Base-by-base conservation (phyloP, 345 rosid genomes). In the Barbarea vulgaris region DNA sequence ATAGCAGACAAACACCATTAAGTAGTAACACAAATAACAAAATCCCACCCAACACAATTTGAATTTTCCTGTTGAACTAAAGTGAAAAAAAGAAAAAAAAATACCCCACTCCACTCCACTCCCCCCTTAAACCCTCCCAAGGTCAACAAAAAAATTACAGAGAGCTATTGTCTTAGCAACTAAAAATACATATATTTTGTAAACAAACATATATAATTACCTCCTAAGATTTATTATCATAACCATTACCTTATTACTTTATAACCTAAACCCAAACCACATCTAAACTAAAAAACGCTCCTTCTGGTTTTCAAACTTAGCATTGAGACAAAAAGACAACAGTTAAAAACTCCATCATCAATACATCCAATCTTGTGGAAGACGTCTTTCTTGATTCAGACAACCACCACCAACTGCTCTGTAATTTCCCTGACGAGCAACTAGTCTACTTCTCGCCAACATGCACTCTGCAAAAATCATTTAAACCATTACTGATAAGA, bases 361-460 rank as follows among this genome's bases (percentile, higher is more conserved):
- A 4, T 72, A 78, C 77, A 78, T 78, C 81, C 81, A 78, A 21
- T 78, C 77, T 24, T 78, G 81, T 4, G 81, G 81, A 78, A 78
- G 81, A 17, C 42, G 55, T 51, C 74, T 51, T 25, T 67, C 77
- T 78, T 78, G 81, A 25, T 33, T 72, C 15, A 72, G 22, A 71
- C 64, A 64, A 64, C 48, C 5, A 7, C 39, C 52, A 42, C 27
- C 50, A 34, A 22, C 76, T 17, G 44, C 52, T 64, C 77, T 77
- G 19, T 36, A 7, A 19, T 58, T 70, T 44, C 59, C 73, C 41
- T 67, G 74, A 50, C 77, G 69, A 52, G 44, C 77, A 15, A 65
- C 14, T 6, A 78, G 11, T 28, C 8, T 31, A 24, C 77, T 78
- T 66, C 77, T 71, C 1, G 44, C 77, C 0, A 66, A 24, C 70